These are phyloP conservation scores for Haematococcus lacustris DNA, from an alignment of 139 green algal genomes.

Conservation along the genomic window DNA sequence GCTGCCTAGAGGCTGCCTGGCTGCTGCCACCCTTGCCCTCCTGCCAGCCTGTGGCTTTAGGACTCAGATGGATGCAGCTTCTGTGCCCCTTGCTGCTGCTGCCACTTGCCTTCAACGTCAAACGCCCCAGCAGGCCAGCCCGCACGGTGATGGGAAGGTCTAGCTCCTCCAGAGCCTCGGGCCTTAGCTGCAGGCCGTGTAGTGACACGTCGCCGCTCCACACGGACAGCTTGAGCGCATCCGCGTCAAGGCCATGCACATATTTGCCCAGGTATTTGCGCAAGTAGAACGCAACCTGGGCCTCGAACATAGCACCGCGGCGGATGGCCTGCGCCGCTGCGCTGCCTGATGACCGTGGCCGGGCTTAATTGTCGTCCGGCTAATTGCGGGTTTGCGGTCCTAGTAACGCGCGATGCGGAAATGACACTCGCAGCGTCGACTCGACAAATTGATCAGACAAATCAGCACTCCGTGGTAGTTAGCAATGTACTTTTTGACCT, in stretches of 20 bases:
- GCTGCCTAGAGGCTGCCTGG: too few species aligned
- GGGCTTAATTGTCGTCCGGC: too few species aligned
- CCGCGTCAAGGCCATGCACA: constrained; percentile 68
- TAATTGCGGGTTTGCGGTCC: too few species aligned
- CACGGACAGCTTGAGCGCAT: constrained; percentile 72
- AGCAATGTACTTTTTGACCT: too few species aligned
- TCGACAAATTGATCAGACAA: too few species aligned
- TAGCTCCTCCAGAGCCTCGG: constrained; percentile 80
- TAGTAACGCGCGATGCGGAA: too few species aligned
- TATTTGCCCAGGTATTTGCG: constrained; percentile 78
- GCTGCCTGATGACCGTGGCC: too few species aligned
- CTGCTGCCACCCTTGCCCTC: too few species aligned
- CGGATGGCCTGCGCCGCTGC: too few species aligned
- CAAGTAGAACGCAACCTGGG: constrained; percentile 67
- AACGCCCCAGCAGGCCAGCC: constrained; percentile 76
- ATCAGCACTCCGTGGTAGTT: too few species aligned
- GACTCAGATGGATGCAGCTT: not conserved
- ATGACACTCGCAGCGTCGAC: too few species aligned
- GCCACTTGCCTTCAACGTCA: constrained; percentile 72
- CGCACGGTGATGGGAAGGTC: constrained; percentile 86
- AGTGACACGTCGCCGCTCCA: constrained; percentile 86
- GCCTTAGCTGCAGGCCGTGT: constrained; percentile 82
- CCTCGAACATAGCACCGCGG: constrained; percentile 91
- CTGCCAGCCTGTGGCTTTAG: too few species aligned
- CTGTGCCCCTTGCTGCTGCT: not conserved